Evolutionary conservation across 1,284 basidiomycete species (phyloP).

Genomic region (Anthracocystis setariae): DNA sequence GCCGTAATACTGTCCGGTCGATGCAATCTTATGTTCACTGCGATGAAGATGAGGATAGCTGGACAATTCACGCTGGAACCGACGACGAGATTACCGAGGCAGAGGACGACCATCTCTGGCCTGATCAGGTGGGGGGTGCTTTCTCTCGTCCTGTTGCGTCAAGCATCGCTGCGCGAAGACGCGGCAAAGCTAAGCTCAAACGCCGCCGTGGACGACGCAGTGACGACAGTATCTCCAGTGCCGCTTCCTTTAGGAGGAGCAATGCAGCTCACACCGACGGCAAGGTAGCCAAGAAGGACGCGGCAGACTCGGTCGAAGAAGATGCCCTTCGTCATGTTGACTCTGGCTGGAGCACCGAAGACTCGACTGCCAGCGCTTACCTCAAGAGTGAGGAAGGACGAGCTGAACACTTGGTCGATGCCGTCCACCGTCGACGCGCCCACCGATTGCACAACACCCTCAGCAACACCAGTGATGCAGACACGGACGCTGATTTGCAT

Average conservation of each 20-base stretch:
- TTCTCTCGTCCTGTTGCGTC: constrained; percentile 37
- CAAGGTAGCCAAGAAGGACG: constrained; percentile 23
- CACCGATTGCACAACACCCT: neutral
- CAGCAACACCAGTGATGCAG: constrained; percentile 14
- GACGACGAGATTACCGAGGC: constrained; percentile 32
- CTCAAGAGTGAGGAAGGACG: constrained; percentile 4
- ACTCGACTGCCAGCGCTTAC: constrained; percentile 12
- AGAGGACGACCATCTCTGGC: constrained; percentile 37
- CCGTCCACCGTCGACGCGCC: constrained; percentile 21
- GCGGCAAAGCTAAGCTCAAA: constrained; percentile 25
- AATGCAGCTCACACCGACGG: constrained; percentile 14
- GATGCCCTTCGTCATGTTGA: constrained; percentile 14
- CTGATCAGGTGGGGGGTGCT: constrained; percentile 53
- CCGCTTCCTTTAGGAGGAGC: constrained; percentile 7
- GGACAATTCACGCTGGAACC: constrained; percentile 17
- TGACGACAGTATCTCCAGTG: constrained; percentile 23
- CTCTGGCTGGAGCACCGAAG: constrained; percentile 41
- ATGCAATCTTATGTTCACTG: constrained; percentile 5
- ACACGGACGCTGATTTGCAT: constrained; percentile 13
- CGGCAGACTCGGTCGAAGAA: constrained; percentile 5
- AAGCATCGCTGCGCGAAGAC: constrained; percentile 10
- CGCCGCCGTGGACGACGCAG: constrained; percentile 36
- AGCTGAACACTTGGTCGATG: constrained; percentile 15
- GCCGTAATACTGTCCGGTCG: neutral
- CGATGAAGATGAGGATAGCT: constrained; percentile 25